Percentiles rank a stretch among this genome's conserved stretches.
Conservation (phyloP, 2,329 filamentous ascomycete species). For the Aspergillus unguis region DNA sequence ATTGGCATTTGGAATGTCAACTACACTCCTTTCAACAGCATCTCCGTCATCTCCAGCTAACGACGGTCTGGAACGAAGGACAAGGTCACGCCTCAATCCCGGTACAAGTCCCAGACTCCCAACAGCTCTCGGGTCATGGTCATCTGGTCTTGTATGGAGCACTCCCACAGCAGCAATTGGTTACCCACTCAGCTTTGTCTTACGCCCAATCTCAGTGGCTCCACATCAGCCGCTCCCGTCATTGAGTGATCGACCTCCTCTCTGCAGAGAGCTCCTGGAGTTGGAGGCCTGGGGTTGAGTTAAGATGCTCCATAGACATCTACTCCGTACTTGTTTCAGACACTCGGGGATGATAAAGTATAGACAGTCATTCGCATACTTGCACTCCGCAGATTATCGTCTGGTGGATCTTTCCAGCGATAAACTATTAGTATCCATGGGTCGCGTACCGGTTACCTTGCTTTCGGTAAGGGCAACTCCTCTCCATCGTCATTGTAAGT, state of each 20-base stretch:
- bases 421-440: conserved; percentile 2
- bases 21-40: too few species aligned
- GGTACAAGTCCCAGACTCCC: too few species aligned
- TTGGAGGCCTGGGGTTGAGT: neutral
- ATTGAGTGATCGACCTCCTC: conserved; percentile 15
- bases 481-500: conserved; percentile 1
- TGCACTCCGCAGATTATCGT: neutral
- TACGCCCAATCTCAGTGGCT: conserved; percentile 20
- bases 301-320: too few species aligned
- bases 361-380: too few species aligned
- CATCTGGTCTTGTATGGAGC: conserved; percentile 18
- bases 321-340: too few species aligned
- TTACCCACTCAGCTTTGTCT: conserved; percentile 10
- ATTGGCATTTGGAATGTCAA: too few species aligned
- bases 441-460: conserved; percentile 12
- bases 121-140: conserved; percentile 1
- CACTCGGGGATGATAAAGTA: too few species aligned
- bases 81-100: too few species aligned
- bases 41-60: too few species aligned
- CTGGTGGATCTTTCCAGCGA: neutral
- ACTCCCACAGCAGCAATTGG: conserved; percentile 10
- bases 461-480: conserved; percentile 15
- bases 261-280: neutral
- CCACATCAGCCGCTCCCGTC: conserved; percentile 21
- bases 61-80: too few species aligned